Base-by-base conservation (phyloP, 2,329 filamentous ascomycete genomes). In the Colletotrichum salicis region DNA sequence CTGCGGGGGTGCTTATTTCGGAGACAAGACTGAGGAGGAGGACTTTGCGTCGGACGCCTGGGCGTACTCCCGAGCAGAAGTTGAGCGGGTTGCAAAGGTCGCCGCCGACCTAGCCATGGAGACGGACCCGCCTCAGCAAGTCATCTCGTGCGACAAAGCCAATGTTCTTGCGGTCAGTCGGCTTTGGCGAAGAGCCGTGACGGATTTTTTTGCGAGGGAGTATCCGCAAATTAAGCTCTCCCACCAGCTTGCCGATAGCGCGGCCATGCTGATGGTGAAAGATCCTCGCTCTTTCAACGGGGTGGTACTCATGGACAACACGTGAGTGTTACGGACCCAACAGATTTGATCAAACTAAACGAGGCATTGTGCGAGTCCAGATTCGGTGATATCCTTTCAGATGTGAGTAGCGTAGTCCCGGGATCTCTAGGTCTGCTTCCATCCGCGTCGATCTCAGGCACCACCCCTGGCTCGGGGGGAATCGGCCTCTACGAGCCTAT, bases 81-180 rank as follows among this genome's bases (percentile, higher is more conserved):
- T 88, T 41, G 84, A 87, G 74, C 80, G 86, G 31, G 79, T 84
- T 24, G 83, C 84, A 0, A 83, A 85, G 2, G 84, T 88, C 1
- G 83, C 83, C 12, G 85, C 84, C 0, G 82, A 81, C 5, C 79
- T 88, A 5, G 85, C 86, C 0, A 70, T 82, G 45, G 76, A 74
- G 2, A 73, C 71, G 19, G 71, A 74, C 7, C 74, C 64, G 2
- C 82, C 84, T 13, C 79, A 82, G 1, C 76, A 81, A 2, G 86
- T 87, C 1, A 85, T 82, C 80, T 85, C 83, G 69, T 82, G 81
- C 1, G 86, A 88, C 77, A 88, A 88, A 77, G 86, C 85, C 54
- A 88, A 88, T 71, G 86, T 88, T 11, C 81, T 88, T 10, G 41
- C 41, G 10, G 41, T 48, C 2, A 48, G 41, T 11, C 41, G 41